A percentile compares a stretch with the other conserved stretches of the same genome.
Evolutionary conservation across 371 early-diverging fungal species (phyloP).

Genomic region (Syncephalastrum contaminatum): DNA sequence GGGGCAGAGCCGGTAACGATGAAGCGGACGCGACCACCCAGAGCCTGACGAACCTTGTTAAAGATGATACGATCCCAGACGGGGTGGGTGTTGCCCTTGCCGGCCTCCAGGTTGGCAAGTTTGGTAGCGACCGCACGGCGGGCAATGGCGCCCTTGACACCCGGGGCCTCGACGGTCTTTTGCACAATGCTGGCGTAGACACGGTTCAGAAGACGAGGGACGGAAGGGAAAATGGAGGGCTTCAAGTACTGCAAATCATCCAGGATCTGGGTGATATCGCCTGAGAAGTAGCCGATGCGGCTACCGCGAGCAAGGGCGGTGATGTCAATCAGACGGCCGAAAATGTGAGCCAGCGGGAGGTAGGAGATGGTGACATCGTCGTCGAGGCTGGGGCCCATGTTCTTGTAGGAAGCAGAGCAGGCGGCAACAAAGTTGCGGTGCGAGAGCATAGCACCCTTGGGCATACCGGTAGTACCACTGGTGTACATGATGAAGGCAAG

Average conservation of each 20-base stretch:
- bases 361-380: slow-evolving; percentile 58
- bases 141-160: slow-evolving; percentile 65
- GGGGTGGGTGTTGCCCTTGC: slow-evolving; percentile 62
- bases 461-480: slow-evolving; percentile 67
- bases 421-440: slow-evolving; percentile 48
- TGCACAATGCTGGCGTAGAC: slow-evolving; percentile 81
- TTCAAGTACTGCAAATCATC: slow-evolving; percentile 80
- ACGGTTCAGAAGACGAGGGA: slow-evolving; percentile 92
- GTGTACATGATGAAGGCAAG: slow-evolving; percentile 50
- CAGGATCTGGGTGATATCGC: slow-evolving; percentile 73
- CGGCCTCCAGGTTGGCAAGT: slow-evolving; percentile 53
- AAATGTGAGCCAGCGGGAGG: slow-evolving; percentile 90
- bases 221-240: slow-evolving; percentile 87
- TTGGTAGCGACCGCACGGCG: slow-evolving; percentile 51
- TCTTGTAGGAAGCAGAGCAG: slow-evolving; percentile 25
- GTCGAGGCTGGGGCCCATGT: slow-evolving; percentile 5
- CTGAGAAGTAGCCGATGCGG: slow-evolving; percentile 83
- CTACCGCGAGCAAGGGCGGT: slow-evolving; percentile 39
- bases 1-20: slow-evolving; percentile 94
- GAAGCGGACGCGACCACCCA: slow-evolving; percentile 88
- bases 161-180: slow-evolving; percentile 69
- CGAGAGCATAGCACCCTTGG: slow-evolving; percentile 61
- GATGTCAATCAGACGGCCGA: slow-evolving; percentile 68
- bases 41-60: slow-evolving; percentile 74
- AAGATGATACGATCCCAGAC: slow-evolving; percentile 95